phyloP scores from a whole-genome alignment of 768 basidiomycete genomes.

The Rhizopogon vulgaris region DNA sequence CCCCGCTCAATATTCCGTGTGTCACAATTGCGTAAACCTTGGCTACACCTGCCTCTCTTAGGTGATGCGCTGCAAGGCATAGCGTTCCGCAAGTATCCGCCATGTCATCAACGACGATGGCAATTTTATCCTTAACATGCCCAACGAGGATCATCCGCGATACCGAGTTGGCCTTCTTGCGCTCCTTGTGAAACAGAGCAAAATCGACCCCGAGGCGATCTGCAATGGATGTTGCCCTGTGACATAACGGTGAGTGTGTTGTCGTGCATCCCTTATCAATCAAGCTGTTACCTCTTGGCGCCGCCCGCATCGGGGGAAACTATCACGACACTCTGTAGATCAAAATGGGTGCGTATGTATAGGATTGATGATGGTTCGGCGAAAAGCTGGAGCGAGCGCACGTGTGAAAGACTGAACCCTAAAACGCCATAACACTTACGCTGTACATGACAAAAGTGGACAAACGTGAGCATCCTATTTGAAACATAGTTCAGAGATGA shows the following conservation, averaged over 20 bases:
- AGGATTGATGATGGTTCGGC: conserved; percentile 93
- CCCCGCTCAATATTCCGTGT: conserved; percentile 91
- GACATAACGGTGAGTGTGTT: conserved; percentile 11
- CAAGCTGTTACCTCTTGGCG: conserved; percentile 74
- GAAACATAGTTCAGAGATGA: background rate
- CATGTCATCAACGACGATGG: conserved; percentile 98
- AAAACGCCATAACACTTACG: conserved; percentile 35
- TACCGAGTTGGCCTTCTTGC: conserved; percentile 93
- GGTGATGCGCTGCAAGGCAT: conserved; percentile 82
- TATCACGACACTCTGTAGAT: conserved; percentile 80
- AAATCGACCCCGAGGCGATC: conserved; percentile 96
- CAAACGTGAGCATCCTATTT: conserved; percentile 11
- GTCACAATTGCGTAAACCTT: conserved; percentile 91
- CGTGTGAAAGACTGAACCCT: conserved; percentile 14
- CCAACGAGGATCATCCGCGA: conserved; percentile 96
- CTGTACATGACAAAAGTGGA: conserved; percentile 23
- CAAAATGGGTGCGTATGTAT: conserved; percentile 91
- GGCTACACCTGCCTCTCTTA: conserved; percentile 82
- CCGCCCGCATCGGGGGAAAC: conserved; percentile 98
- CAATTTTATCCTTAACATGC: conserved; percentile 85
- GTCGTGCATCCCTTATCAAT: background rate
- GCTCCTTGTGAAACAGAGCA: conserved; percentile 98
- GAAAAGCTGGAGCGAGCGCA: conserved; percentile 55
- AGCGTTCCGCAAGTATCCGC: conserved; percentile 95
- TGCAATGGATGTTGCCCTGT: conserved; percentile 93